A percentile compares a stretch with the other conserved stretches of the same genome.
These are phyloP conservation scores for Solanum bulbocastanum DNA, from an alignment of 257 asterid species.

Conservation along the genomic window DNA sequence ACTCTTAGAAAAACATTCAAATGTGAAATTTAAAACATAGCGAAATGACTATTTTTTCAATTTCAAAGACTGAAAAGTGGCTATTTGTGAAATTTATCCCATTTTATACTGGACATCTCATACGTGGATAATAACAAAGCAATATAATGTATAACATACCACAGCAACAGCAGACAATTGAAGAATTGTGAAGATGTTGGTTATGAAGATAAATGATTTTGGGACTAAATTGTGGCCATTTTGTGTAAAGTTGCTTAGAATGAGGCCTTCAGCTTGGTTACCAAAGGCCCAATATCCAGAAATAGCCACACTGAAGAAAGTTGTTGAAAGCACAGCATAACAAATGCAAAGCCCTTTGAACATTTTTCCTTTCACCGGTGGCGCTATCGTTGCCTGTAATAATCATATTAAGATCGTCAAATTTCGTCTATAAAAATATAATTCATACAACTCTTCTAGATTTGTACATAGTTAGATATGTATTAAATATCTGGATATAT, in stretches of 20 bases:
- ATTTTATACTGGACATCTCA: background rate
- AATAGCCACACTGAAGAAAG: slow-evolving; percentile 76
- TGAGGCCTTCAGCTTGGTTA: slow-evolving; percentile 39
- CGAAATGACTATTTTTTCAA: background rate
- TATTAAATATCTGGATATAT: background rate
- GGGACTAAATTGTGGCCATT: slow-evolving; percentile 51
- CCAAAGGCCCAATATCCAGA: slow-evolving; percentile 97
- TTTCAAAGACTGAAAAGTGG: background rate
- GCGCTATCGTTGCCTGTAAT: slow-evolving; percentile 67
- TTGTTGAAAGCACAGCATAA: slow-evolving; percentile 37
- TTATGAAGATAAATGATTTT: slow-evolving; percentile 57
- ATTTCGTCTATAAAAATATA: background rate
- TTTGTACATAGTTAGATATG: background rate
- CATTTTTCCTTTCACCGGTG: slow-evolving; percentile 95
- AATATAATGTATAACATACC: slow-evolving; percentile 19
- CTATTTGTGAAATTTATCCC: background rate
- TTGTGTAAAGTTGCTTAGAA: slow-evolving; percentile 57
- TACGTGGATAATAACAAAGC: background rate
- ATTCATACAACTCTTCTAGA: background rate
- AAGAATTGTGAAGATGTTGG: slow-evolving; percentile 63
- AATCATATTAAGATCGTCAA: background rate
- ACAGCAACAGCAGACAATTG: slow-evolving; percentile 90
- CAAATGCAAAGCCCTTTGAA: slow-evolving; percentile 79
- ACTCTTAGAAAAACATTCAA: background rate
- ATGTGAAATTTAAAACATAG: background rate